Base-by-base conservation (phyloP, 2,329 filamentous ascomycete species). In the Sporothrix phasma region DNA sequence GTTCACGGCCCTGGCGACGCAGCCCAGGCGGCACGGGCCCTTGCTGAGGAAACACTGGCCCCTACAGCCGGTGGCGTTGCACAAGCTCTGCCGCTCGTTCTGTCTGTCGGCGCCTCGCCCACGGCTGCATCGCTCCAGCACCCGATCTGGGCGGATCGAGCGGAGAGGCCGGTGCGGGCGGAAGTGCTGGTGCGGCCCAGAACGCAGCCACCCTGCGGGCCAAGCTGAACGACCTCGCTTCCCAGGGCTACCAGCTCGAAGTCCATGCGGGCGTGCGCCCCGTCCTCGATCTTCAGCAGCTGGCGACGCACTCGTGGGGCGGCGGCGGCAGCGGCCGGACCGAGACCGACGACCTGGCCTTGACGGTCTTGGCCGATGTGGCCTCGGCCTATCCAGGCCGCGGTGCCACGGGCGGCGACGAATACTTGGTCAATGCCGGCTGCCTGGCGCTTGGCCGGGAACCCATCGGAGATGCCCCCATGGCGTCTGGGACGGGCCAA, bases 241-340 rank as follows among this genome's bases (percentile, higher is more conserved):
- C 67, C 63, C 70, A 72, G 4, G 76, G 75, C 41, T 77, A 81
- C 59, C 74, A 71, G 3, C 78, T 91, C 29, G 89, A 92, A 72
- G 77, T 91, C 1, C 89, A 92, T 72, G 88, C 89, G 0, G 89
- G 88, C 34, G 87, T 90, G 2, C 93, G 92, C 71, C 84, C 89
- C 0, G 79, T 86, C 3, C 81, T 93, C 8, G 90, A 94, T 73
- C 78, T 92, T 69, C 90, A 94, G 73, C 90, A 94, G 73, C 78
- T 93, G 1, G 85, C 88, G 0, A 90, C 89, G 0, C 84, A 87
- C 69, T 86, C 88, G 3, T 71, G 76, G 60, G 69, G 78, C 66
- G 68, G 71, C 13, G 71, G 71, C 24, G 79, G 7, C 34, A 10
- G 29, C 13, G 59, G 31, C 29, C 51, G 53, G 22, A 22, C 49